A percentile compares a stretch with the other conserved stretches of the same genome.
These are phyloP conservation scores for Coemansia sp. DNA, from an alignment of 192 early-diverging fungal genomes.

Conservation along the genomic window DNA sequence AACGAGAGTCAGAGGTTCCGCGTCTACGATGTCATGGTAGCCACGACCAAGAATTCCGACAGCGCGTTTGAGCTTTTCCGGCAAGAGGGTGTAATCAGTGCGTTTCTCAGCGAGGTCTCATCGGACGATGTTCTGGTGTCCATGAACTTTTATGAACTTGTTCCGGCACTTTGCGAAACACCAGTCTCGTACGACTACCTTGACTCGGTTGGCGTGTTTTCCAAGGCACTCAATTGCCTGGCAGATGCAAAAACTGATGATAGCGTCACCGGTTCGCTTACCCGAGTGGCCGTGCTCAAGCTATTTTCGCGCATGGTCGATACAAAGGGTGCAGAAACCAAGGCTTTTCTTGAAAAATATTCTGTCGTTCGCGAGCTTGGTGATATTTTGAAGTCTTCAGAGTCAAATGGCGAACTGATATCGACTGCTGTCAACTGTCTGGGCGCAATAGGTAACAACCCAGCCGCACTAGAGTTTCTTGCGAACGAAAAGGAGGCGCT, in stretches of 20 bases:
- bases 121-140: conserved; percentile 30
- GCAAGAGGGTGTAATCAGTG: conserved; percentile 32
- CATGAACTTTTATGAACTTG: conserved; percentile 41
- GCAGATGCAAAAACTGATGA: conserved; percentile 9
- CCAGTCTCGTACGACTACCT: conserved; percentile 24
- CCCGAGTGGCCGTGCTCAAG: conserved; percentile 34
- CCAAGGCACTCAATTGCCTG: conserved; percentile 16
- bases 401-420: conserved; percentile 16
- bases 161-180: conserved; percentile 26
- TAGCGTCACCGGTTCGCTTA: conserved; percentile 21
- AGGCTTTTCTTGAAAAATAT: conserved; percentile 30
- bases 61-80: conserved; percentile 29
- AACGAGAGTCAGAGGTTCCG: conserved; percentile 45
- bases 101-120: conserved; percentile 25
- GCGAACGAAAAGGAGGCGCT: conserved; percentile 37
- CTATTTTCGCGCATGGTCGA: conserved; percentile 43
- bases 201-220: conserved; percentile 26
- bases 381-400: conserved; percentile 16
- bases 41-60: conserved; percentile 14
- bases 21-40: conserved; percentile 41
- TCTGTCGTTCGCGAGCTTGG: conserved; percentile 23
- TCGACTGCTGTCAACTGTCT: conserved; percentile 34
- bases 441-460: conserved; percentile 41
- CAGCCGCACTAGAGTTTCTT: conserved; percentile 33
- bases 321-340: conserved; percentile 15